A percentile compares a stretch with the other conserved stretches of the same genome.
Evolutionary conservation across 108 stramenopile species (phyloP).

Genomic region (Aurantiochytrium sp.): DNA sequence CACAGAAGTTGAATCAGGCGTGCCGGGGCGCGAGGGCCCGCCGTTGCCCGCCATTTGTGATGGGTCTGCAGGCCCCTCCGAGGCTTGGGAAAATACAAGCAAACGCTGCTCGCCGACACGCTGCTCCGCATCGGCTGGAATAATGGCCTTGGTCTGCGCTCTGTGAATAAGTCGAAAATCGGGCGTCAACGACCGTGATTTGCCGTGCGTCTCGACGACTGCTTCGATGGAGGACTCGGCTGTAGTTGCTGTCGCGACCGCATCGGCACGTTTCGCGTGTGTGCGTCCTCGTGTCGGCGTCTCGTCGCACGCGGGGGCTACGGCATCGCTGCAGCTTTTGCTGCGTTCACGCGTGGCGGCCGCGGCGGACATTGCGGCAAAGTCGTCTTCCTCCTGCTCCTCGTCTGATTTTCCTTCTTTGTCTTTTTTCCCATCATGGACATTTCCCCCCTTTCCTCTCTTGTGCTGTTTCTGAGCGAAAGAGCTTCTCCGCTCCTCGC

Average conservation of each 20-base stretch:
- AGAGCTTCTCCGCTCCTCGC: too few relatives aligned
- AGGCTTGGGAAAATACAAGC: background rate
- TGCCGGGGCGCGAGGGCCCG: background rate
- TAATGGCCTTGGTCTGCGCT: background rate
- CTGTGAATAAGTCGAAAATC: background rate
- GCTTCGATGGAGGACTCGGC: background rate
- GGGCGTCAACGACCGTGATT: background rate
- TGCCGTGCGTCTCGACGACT: background rate
- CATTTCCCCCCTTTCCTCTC: background rate
- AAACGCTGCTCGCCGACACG: background rate
- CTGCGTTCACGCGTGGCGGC: background rate
- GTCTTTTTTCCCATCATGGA: background rate
- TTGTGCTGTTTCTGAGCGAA: too few relatives aligned
- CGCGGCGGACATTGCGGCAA: background rate
- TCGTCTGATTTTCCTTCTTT: background rate
- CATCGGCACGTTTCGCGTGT: background rate
- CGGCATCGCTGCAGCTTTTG: background rate
- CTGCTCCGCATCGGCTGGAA: background rate
- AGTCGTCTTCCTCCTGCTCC: background rate
- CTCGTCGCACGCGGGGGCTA: background rate
- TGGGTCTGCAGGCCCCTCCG: background rate
- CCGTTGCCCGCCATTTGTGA: background rate
- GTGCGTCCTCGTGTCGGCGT: background rate
- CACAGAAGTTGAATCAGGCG: background rate
- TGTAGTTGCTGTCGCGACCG: background rate